These are phyloP conservation scores for Ustilago sp. DNA, from an alignment of 1,284 basidiomycete species.

Conservation along the genomic window DNA sequence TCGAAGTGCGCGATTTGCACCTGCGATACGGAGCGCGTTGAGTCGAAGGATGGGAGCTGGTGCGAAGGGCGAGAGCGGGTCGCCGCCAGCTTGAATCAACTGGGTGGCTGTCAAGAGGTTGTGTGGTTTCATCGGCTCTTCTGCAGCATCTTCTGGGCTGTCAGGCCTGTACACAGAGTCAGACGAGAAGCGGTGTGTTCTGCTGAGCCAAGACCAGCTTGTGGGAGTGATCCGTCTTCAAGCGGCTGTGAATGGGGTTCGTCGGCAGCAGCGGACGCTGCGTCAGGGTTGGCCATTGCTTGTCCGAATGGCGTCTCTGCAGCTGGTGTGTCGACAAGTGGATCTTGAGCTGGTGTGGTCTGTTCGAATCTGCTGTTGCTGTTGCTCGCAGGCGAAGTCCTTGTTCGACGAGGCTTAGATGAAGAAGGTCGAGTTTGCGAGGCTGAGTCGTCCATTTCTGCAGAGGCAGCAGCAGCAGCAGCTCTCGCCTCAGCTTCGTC, in stretches of 20 bases:
- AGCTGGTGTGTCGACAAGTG: neutral
- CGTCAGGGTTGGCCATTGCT: constrained; percentile 26
- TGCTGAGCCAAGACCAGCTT: constrained; percentile 16
- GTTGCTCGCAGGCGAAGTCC: neutral
- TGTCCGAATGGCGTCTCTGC: constrained; percentile 21
- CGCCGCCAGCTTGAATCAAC: constrained; percentile 33
- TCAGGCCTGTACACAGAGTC: neutral
- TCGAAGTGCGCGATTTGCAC: constrained; percentile 78
- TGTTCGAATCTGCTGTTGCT: neutral
- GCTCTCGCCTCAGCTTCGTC: constrained; percentile 41
- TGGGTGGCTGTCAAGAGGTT: constrained; percentile 57
- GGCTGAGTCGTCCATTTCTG: constrained; percentile 16
- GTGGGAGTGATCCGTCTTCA: constrained; percentile 27
- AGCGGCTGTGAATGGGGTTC: constrained; percentile 22
- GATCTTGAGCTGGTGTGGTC: neutral
- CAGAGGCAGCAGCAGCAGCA: constrained; percentile 36
- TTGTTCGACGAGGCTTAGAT: constrained; percentile 8
- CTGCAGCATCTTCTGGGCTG: neutral
- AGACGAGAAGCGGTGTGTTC: neutral
- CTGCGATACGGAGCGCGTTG: constrained; percentile 82
- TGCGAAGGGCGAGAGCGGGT: constrained; percentile 24
- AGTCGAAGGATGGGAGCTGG: constrained; percentile 70
- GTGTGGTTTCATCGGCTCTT: constrained; percentile 32
- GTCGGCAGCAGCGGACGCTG: neutral
- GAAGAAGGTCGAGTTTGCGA: constrained; percentile 12